These are phyloP conservation scores for Exophiala calicioides DNA, from an alignment of 2,329 filamentous ascomycete genomes.

Conservation along the genomic window DNA sequence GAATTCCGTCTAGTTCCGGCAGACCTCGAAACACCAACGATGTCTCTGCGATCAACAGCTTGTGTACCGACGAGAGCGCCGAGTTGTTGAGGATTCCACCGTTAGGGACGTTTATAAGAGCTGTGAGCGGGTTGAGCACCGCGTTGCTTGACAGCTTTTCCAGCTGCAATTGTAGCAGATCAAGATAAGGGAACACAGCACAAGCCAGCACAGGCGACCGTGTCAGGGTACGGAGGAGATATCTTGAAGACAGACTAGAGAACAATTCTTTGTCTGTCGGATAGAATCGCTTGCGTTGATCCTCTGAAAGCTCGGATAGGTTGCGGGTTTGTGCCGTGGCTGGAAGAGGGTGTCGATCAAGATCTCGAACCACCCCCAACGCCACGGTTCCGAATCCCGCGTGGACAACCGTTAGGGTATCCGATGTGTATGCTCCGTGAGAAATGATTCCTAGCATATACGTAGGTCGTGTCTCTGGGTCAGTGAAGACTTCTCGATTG, in stretches of 20 bases:
- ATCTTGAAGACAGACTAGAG: constrained; percentile 47
- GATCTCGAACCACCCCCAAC: constrained; percentile 53
- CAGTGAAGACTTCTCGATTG: constrained; percentile 68
- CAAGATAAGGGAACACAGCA: constrained; percentile 57
- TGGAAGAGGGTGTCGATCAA: constrained; percentile 30
- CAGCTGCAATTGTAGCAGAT: constrained; percentile 71
- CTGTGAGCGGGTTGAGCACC: constrained; percentile 78
- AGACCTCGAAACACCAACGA: constrained; percentile 68
- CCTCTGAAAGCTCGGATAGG: constrained; percentile 23
- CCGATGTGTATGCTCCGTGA: constrained; percentile 55
- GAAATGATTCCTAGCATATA: constrained; percentile 72
- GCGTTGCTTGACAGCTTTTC: constrained; percentile 74
- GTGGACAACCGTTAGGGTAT: constrained; percentile 57
- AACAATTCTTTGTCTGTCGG: constrained; percentile 30
- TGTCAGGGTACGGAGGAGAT: constrained; percentile 66
- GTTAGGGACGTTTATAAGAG: constrained; percentile 75
- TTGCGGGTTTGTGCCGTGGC: constrained; percentile 16
- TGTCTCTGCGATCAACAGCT: constrained; percentile 73
- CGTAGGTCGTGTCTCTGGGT: constrained; percentile 65
- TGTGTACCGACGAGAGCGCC: constrained; percentile 65
- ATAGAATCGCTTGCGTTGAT: constrained; percentile 28
- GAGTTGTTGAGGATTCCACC: constrained; percentile 69
- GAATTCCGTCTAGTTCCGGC: constrained; percentile 69
- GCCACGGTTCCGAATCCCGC: constrained; percentile 61
- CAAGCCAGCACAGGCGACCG: constrained; percentile 64